phyloP scores from a whole-genome alignment of 495 filamentous ascomycete genomes.

The Daldinia concentrica region DNA sequence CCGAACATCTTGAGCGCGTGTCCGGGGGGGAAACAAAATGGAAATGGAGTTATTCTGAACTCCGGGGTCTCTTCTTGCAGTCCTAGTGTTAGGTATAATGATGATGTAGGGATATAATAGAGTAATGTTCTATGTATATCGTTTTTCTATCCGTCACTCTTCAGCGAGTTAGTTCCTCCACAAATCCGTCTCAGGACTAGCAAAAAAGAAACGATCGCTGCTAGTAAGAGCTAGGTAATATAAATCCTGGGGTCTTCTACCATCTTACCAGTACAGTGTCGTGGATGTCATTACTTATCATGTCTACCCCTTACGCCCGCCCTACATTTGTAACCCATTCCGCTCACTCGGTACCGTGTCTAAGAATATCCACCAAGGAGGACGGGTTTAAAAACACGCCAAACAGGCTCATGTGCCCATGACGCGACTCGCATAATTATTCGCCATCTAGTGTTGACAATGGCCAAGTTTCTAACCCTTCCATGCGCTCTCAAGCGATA shows the following conservation, averaged over 20 bases:
- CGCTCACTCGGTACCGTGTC: neutral
- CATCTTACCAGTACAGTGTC: constrained; percentile 10
- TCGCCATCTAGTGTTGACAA: constrained; percentile 5
- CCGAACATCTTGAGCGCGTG: constrained; percentile 21
- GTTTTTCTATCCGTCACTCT: neutral
- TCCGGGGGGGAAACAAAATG: neutral
- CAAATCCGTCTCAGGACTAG: neutral
- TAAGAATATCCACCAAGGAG: neutral
- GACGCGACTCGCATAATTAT: constrained; percentile 15
- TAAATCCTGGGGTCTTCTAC: neutral
- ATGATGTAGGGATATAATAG: neutral
- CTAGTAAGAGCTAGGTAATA: constrained; percentile 23
- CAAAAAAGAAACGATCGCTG: neutral
- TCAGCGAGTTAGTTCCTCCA: neutral
- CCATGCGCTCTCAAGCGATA: neutral
- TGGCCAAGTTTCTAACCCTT: constrained; percentile 12
- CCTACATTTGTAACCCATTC: neutral
- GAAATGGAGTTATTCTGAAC: neutral
- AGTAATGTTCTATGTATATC: neutral
- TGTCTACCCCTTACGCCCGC: neutral
- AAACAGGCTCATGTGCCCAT: constrained; percentile 10
- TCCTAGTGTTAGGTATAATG: neutral
- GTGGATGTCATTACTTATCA: constrained; percentile 19
- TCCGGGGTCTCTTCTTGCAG: neutral
- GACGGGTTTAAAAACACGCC: constrained; percentile 10